Conservation (phyloP, 495 filamentous ascomycete genomes). For the Cercophora samala region DNA sequence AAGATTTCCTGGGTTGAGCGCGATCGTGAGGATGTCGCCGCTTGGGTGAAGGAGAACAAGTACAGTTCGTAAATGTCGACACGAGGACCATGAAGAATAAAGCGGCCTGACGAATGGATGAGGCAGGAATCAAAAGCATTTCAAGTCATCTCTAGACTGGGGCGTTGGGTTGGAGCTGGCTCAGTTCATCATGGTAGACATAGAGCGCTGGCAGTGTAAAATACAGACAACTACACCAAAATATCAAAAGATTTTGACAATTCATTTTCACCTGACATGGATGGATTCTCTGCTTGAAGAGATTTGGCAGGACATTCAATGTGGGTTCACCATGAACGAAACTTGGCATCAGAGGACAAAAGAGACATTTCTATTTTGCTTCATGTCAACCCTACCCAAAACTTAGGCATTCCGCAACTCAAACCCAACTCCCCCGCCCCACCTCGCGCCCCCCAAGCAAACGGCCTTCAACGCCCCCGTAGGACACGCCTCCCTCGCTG, state of each 20-base stretch:
- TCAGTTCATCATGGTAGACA: neutral
- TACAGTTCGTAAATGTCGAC: slow-evolving; percentile 29
- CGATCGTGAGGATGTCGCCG: slow-evolving; percentile 53
- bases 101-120: neutral
- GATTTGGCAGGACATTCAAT: too few relatives aligned
- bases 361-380: neutral
- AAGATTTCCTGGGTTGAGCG: slow-evolving; percentile 59
- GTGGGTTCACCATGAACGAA: too few relatives aligned
- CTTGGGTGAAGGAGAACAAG: slow-evolving; percentile 47
- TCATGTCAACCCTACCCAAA: neutral
- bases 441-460: slow-evolving; percentile 49
- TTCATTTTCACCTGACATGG: too few relatives aligned
- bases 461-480: slow-evolving; percentile 43
- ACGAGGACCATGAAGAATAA: slow-evolving; percentile 16
- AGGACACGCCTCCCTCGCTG: slow-evolving; percentile 47
- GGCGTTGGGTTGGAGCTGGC: neutral
- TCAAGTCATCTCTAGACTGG: neutral
- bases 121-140: neutral
- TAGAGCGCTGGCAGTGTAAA: neutral
- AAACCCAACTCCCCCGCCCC: slow-evolving; percentile 46
- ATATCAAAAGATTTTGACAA: neutral
- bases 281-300: too few relatives aligned
- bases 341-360: neutral
- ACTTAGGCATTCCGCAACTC: slow-evolving; percentile 33
- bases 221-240: neutral